Conservation (phyloP, 169 alveolate species). For the Plasmodium ovale region DNA sequence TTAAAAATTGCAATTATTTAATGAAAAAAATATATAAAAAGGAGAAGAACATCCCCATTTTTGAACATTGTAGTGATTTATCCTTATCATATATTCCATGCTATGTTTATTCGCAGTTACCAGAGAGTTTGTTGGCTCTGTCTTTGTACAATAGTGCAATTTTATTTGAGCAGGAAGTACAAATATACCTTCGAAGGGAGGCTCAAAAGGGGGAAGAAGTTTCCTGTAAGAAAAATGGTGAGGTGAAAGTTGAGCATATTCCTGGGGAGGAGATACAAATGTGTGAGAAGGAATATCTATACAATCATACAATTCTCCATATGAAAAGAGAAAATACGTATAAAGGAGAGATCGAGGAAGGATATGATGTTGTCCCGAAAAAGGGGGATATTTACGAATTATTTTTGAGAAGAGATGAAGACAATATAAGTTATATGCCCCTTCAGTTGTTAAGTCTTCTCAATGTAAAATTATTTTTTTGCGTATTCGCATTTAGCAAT, state of each 20-base stretch:
- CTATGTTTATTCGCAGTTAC: constrained; percentile 39
- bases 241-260: neutral
- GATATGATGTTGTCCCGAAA: neutral
- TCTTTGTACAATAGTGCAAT: constrained; percentile 38
- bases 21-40: constrained; percentile 17
- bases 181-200: neutral
- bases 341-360: neutral
- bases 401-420: constrained; percentile 26
- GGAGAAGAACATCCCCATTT: neutral
- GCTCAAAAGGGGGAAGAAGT: neutral
- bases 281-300: neutral
- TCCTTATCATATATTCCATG: neutral
- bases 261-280: neutral
- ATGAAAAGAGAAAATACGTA: neutral
- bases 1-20: constrained; percentile 45
- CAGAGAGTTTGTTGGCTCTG: constrained; percentile 28
- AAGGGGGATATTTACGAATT: neutral
- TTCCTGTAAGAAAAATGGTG: neutral
- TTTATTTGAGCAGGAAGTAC: constrained; percentile 6
- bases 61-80: neutral
- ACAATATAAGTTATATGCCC: constrained; percentile 26
- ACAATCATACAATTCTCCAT: no score
- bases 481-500: constrained; percentile 60
- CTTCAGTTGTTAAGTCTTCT: constrained; percentile 37
- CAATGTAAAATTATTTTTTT: constrained; percentile 38